Base-by-base conservation (phyloP, 129 eudicot genomes). In the Centella asiatica region DNA sequence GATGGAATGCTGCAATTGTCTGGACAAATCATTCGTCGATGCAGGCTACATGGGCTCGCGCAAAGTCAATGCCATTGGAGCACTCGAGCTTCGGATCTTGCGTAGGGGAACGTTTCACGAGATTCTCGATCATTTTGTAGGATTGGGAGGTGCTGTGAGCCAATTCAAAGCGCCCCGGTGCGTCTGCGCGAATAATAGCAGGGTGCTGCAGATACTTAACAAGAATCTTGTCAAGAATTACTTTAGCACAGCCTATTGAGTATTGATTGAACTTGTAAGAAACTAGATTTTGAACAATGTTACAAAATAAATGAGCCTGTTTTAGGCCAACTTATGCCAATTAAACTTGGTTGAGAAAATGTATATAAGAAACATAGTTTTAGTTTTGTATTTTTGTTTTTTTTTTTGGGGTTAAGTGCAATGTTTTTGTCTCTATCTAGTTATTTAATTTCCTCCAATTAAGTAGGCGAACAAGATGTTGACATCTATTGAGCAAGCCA, bases 101-200 rank as follows among this genome's bases (percentile, higher is more conserved):
- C 67, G 34, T 63, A 75, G 69, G 62, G 98, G 98, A 40, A 87
- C 98, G 7, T 92, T 92, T 55, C 88, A 80, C 13, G 73, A 84
- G 90, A 80, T 92, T 36, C 47, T 87, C 31, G 81, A 80, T 51
- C 84, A 92, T 68, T 79, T 44, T 61, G 86, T 86, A 6, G 87
- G 79, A 65, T 50, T 83, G 69, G 95, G 98, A 24, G 72, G 76
- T 7, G 85, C 94, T 1, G 72, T 84, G 3, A 92, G 82, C 85
- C 98, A 92, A 72, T 84, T 81, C 80, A 92, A 92, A 52, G 84
- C 90, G 4, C 98, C 98, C 1, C 51, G 98, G 34, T 92, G 88
- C 54, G 82, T 92, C 27, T 77, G 83, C 14, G 65, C 87, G 1
- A 62, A 58, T 12, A 90, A 92, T 67, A 51, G 20, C 34, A 26